Conservation (phyloP, 352 stramenopile genomes). For the Phytophthora pluvialis region DNA sequence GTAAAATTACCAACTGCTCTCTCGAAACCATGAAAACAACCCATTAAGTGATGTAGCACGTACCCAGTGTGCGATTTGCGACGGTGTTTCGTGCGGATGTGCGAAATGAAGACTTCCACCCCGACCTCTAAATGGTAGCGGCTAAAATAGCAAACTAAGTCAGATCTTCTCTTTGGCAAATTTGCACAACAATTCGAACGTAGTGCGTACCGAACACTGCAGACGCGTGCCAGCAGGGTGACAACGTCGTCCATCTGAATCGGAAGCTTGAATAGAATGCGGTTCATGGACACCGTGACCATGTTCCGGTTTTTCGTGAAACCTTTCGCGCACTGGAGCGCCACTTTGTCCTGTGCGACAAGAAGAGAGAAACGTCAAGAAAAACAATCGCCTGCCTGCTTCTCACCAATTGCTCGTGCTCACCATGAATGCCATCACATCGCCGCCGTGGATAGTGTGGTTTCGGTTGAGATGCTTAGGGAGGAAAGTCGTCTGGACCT, state of each 20-base stretch:
- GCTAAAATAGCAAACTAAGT: conserved; percentile 20
- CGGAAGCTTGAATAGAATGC: conserved; percentile 1
- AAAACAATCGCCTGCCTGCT: too few relatives aligned
- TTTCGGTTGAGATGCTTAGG: conserved; percentile 4
- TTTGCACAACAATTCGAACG: not conserved
- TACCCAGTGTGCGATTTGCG: conserved; percentile 69
- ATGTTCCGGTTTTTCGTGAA: conserved; percentile 11
- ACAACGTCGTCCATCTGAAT: not conserved
- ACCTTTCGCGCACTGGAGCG: not conserved
- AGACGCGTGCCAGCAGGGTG: not conserved
- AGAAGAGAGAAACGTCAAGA: too few relatives aligned
- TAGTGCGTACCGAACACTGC: not conserved
- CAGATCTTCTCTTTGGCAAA: too few relatives aligned
- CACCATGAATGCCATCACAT: conserved; percentile 1
- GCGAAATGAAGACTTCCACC: conserved; percentile 71
- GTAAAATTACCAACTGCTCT: not conserved
- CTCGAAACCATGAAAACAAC: not conserved
- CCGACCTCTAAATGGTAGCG: conserved; percentile 74
- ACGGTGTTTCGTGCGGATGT: conserved; percentile 49
- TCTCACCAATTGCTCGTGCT: too few relatives aligned
- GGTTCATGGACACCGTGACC: conserved; percentile 6
- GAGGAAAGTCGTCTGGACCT: conserved; percentile 50
- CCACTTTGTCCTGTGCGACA: not conserved
- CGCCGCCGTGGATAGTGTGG: conserved; percentile 1
- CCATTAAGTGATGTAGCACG: not conserved